Evolutionary conservation across 23 red algal genomes (phyloP).

Genomic region (Agarophyton chilense): DNA sequence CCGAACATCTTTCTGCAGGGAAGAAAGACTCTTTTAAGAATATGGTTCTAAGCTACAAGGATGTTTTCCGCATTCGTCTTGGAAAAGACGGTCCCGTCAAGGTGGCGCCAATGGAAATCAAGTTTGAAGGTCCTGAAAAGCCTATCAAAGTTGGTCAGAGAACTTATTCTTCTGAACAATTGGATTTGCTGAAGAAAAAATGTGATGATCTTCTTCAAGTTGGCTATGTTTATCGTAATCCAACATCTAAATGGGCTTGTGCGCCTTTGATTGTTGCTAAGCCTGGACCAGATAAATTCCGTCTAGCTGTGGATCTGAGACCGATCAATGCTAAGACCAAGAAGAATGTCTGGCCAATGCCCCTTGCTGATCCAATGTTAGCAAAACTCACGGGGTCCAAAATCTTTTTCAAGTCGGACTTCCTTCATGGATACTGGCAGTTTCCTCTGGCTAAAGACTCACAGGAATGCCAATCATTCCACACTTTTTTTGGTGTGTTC

Average conservation of each 20-base stretch:
- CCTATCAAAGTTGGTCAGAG: not conserved
- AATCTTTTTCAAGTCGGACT: constrained; percentile 4
- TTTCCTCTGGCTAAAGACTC: constrained; percentile 47
- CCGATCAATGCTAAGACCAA: not conserved
- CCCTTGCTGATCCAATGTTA: constrained; percentile 2
- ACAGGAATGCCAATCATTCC: constrained; percentile 42
- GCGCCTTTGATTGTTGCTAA: constrained; percentile 37
- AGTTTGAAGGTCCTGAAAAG: not conserved
- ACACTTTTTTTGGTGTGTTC: constrained; percentile 36
- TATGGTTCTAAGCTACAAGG: constrained; percentile 3
- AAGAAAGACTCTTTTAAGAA: not conserved
- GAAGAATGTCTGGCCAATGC: constrained; percentile 19
- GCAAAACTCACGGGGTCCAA: constrained; percentile 31
- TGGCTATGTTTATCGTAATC: constrained; percentile 28
- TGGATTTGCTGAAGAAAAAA: constrained; percentile 31
- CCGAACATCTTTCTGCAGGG: too few species aligned
- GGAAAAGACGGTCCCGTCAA: not conserved
- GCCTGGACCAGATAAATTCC: not conserved
- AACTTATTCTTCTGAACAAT: constrained; percentile 35
- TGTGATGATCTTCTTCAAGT: not conserved
- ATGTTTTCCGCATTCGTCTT: not conserved
- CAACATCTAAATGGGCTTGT: constrained; percentile 25
- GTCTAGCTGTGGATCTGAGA: constrained; percentile 31
- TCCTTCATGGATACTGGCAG: constrained; percentile 59
- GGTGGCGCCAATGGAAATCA: not conserved